Evolutionary conservation across 768 basidiomycete species (phyloP), one percentile per base, ranked within the genome.

Genomic region (Boletus vermiculosoides): DNA sequence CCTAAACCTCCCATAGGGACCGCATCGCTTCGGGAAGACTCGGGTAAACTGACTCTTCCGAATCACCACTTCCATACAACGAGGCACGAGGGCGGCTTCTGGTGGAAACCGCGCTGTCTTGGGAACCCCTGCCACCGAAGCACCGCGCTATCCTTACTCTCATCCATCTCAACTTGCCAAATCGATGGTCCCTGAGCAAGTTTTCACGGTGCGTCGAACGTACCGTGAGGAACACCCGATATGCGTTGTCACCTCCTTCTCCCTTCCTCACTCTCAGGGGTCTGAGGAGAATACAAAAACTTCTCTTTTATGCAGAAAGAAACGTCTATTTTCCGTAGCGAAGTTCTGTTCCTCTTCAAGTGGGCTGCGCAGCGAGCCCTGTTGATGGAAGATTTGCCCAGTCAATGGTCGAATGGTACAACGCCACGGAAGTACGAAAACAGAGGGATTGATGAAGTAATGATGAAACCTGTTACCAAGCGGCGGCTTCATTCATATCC

Each of bases 341-440:
- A 46, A 23, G 4, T 25, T 25, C 15, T 25, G 2, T 50, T 50
- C 52, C 45, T 45, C 16, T n/a, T 52, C 42, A 23, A 8, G 23
- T 37, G 20, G 31, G 25, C 31, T 25, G 33, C 22, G 20, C 47
- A 62, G 23, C 30, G 57, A 59, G 28, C 60, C 40, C 45, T 9
- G 28, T 56, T 12, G 23, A 71, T 55, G 55, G 45, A 55, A 62
- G 41, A 69, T 61, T 50, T 59, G 59, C 46, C 34, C 23, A 16
- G 44, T 28, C 34, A n/a, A 47, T 37, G 52, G 45, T 22, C 39
- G 16, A 40, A 28, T 50, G 37, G 66, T 64, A 20, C 40, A 63
- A 59, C 23, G 66, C 69, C 61, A 66, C 60, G 66, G 66, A 71
- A 69, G 57, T 68, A 70, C 54, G 71, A 62, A 56, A 56, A 74